Percentiles rank a stretch among this genome's conserved stretches.
phyloP scores from a whole-genome alignment of 2,329 filamentous ascomycete species.

The Fusarium sp. region DNA sequence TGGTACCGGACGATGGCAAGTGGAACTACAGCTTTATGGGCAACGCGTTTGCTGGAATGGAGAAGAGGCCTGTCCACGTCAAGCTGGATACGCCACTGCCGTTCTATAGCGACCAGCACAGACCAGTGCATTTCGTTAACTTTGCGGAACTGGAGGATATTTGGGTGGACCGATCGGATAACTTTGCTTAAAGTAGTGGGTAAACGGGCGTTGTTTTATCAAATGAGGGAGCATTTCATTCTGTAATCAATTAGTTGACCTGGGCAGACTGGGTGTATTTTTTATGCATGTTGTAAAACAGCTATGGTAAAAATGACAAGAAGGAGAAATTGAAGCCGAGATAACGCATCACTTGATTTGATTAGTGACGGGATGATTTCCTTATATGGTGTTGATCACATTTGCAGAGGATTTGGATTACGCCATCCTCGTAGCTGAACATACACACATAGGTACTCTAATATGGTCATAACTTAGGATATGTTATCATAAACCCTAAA shows the following conservation, averaged over 20 bases:
- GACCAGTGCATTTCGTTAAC: slow-evolving; percentile 94
- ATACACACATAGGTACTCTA: background rate
- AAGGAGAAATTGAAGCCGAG: slow-evolving; percentile 15
- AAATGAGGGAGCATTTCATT: slow-evolving; percentile 13
- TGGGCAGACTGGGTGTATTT: slow-evolving; percentile 14
- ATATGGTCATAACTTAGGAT: background rate
- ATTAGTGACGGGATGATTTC: slow-evolving; percentile 16
- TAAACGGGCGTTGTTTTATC: slow-evolving; percentile 36
- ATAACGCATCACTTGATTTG: background rate
- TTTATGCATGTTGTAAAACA: slow-evolving; percentile 34
- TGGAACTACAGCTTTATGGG: slow-evolving; percentile 99
- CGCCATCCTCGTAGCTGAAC: background rate
- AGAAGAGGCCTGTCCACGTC: slow-evolving; percentile 91
- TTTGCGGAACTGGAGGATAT: slow-evolving; percentile 98
- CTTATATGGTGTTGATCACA: slow-evolving; percentile 20
- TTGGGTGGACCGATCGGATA: slow-evolving; percentile 92
- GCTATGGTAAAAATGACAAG: slow-evolving; percentile 13
- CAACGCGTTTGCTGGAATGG: slow-evolving; percentile 82
- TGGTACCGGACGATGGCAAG: slow-evolving; percentile 86
- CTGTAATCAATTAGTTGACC: slow-evolving; percentile 32
- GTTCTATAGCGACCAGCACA: slow-evolving; percentile 93
- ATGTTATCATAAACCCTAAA: background rate
- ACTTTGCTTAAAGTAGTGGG: slow-evolving; percentile 75
- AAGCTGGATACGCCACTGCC: slow-evolving; percentile 90
- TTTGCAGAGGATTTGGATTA: background rate